phyloP scores from a whole-genome alignment of 2,329 filamentous ascomycete genomes.

The Sarocladiaceae sp. region DNA sequence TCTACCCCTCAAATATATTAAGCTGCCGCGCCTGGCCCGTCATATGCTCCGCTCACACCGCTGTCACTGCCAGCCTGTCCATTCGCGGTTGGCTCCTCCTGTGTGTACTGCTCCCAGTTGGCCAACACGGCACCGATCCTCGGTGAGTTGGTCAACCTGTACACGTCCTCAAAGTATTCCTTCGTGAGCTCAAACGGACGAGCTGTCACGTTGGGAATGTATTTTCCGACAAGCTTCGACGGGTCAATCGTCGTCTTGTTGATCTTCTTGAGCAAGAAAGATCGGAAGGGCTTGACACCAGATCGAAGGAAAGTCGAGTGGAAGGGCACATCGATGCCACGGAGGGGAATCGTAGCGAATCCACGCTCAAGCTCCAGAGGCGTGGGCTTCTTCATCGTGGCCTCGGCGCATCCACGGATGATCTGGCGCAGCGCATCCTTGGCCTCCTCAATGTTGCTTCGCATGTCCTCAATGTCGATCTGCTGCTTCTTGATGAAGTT shows the following conservation, averaged over 20 bases:
- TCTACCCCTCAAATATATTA: slow-evolving; percentile 14
- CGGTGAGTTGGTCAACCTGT: slow-evolving; percentile 79
- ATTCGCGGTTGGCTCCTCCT: slow-evolving; percentile 37
- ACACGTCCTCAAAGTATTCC: slow-evolving; percentile 99
- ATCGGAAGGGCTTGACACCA: slow-evolving; percentile 97
- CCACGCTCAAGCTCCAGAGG: slow-evolving; percentile 89
- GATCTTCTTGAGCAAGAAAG: slow-evolving; percentile 99
- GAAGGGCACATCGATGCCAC: slow-evolving; percentile 98
- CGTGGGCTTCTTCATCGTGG: slow-evolving; percentile 81
- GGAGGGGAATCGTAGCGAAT: slow-evolving; percentile 93
- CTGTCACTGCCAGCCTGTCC: slow-evolving; percentile 30
- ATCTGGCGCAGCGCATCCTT: slow-evolving; percentile 86
- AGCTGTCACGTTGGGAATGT: slow-evolving; percentile 98
- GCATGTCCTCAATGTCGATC: slow-evolving; percentile 92
- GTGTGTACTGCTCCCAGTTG: slow-evolving; percentile 72
- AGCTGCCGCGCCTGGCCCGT: slow-evolving; percentile 36
- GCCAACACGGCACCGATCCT: slow-evolving; percentile 75
- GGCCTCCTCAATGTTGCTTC: slow-evolving; percentile 84
- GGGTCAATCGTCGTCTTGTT: slow-evolving; percentile 98
- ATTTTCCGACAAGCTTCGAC: slow-evolving; percentile 93
- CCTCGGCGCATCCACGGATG: slow-evolving; percentile 79
- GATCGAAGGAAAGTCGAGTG: slow-evolving; percentile 97
- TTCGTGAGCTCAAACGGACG: slow-evolving; percentile 91
- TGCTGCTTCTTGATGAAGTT: slow-evolving; percentile 97
- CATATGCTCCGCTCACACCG: slow-evolving; percentile 32